Conservation (phyloP, 345 rosid species). For the Barbarea vulgaris region DNA sequence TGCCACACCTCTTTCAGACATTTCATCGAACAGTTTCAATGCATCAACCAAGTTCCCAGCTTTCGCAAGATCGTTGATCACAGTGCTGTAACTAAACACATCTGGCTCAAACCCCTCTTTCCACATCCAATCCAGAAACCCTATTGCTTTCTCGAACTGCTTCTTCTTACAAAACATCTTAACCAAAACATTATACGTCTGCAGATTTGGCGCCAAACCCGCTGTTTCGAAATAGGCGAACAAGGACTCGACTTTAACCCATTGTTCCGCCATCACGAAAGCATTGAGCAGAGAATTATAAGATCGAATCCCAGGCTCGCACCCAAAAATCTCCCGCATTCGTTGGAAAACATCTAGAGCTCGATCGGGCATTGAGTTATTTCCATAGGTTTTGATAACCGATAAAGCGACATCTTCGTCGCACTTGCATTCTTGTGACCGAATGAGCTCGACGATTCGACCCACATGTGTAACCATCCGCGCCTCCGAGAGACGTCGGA, state of each 20-base stretch:
- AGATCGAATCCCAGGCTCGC: conserved; percentile 74
- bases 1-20: conserved; percentile 53
- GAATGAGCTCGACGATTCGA: conserved; percentile 61
- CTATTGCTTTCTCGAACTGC: conserved; percentile 57
- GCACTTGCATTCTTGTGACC: conserved; percentile 61
- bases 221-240: conserved; percentile 50
- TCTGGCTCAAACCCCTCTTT: conserved; percentile 53
- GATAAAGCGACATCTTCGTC: conserved; percentile 75
- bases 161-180: conserved; percentile 72
- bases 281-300: conserved; percentile 66
- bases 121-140: conserved; percentile 66
- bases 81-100: conserved; percentile 62
- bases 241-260: conserved; percentile 62
- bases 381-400: conserved; percentile 65
- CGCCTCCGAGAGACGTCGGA: conserved; percentile 65
- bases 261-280: conserved; percentile 56
- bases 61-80: conserved; percentile 59
- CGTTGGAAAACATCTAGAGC: conserved; percentile 65
- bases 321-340: conserved; percentile 69
- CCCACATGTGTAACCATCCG: conserved; percentile 50
- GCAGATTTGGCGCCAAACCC: conserved; percentile 67
- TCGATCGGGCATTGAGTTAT: conserved; percentile 59
- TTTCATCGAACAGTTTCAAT: conserved; percentile 77
- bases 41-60: conserved; percentile 60
- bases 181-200: conserved; percentile 71